Evolutionary conservation across 2,329 filamentous ascomycete genomes (phyloP).

Genomic region (Fusarium oligoseptatum): DNA sequence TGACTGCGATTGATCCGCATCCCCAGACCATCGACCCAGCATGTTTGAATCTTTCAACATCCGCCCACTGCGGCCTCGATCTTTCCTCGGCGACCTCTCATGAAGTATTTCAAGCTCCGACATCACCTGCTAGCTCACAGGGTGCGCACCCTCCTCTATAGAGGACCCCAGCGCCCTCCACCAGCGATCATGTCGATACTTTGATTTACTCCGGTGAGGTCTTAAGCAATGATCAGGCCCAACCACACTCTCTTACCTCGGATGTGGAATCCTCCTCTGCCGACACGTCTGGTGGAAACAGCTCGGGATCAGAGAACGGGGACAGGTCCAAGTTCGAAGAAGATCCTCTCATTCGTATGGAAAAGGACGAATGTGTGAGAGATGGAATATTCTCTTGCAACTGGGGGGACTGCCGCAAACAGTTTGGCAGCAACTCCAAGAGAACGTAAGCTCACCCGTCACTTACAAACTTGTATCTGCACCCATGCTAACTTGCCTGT

Average conservation of each 20-base stretch:
- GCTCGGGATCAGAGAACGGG: conserved; percentile 9
- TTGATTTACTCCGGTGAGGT: not conserved
- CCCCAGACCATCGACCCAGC: not conserved
- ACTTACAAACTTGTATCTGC: too few relatives aligned
- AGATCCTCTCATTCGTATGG: conserved; percentile 18
- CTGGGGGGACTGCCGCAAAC: conserved; percentile 9
- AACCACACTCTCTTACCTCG: conserved; percentile 5
- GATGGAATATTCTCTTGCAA: conserved; percentile 33
- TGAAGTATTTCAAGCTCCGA: not conserved
- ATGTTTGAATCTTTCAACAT: not conserved
- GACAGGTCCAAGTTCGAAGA: conserved; percentile 23
- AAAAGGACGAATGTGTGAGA: conserved; percentile 27
- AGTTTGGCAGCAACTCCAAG: conserved; percentile 13
- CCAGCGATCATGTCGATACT: conserved; percentile 5
- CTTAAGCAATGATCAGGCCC: not conserved
- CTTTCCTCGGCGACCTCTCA: not conserved
- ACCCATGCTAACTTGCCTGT: not conserved
- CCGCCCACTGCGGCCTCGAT: not conserved
- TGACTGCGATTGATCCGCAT: conserved; percentile 9
- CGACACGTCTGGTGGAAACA: not conserved
- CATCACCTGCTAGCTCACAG: conserved; percentile 12
- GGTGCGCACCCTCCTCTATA: conserved; percentile 8
- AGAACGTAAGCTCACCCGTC: conserved; percentile 13
- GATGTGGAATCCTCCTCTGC: not conserved
- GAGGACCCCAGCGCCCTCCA: not conserved